Evolutionary conservation across 768 basidiomycete genomes (phyloP).

Genomic region (Lactarius trivialis): DNA sequence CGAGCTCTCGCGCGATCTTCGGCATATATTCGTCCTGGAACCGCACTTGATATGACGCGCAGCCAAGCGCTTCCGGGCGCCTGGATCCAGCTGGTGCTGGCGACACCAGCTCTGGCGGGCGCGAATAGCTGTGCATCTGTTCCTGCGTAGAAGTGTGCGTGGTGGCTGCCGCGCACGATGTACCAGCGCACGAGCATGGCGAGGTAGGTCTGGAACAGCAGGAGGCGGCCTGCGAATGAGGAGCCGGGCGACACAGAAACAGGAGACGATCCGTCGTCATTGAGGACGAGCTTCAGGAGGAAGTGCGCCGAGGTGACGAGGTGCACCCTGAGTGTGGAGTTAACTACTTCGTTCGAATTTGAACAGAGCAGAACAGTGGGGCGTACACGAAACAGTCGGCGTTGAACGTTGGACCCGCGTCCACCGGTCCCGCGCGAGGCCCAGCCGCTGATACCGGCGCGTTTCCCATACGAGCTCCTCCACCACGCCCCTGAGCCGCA

Average conservation of each 20-base stretch:
- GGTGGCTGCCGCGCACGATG: slow-evolving; percentile 46
- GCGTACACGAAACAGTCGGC: not conserved
- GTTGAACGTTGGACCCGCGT: not conserved
- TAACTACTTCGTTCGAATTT: no score
- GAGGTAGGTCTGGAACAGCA: slow-evolving; percentile 56
- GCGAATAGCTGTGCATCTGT: slow-evolving; percentile 14
- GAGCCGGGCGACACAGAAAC: slow-evolving; percentile 2
- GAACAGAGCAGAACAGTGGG: not conserved
- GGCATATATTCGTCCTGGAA: slow-evolving; percentile 53
- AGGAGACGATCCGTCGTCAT: slow-evolving; percentile 29
- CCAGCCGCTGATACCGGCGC: slow-evolving; percentile 54
- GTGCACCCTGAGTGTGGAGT: slow-evolving; percentile 42
- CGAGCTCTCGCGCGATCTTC: slow-evolving; percentile 45
- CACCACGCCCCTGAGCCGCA: slow-evolving; percentile 43
- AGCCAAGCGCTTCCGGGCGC: slow-evolving; percentile 24
- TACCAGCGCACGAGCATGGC: slow-evolving; percentile 42
- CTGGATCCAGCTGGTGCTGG: not conserved
- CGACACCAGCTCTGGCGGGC: slow-evolving; percentile 15
- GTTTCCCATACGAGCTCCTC: slow-evolving; percentile 56
- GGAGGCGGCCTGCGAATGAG: slow-evolving; percentile 37
- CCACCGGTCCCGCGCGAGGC: slow-evolving; percentile 27
- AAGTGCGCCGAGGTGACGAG: slow-evolving; percentile 60
- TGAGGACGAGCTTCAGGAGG: slow-evolving; percentile 42
- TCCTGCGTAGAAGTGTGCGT: slow-evolving; percentile 27
- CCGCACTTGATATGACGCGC: slow-evolving; percentile 36